Evolutionary conservation across 1,284 basidiomycete genomes (phyloP).

Genomic region (Cerrena zonata): DNA sequence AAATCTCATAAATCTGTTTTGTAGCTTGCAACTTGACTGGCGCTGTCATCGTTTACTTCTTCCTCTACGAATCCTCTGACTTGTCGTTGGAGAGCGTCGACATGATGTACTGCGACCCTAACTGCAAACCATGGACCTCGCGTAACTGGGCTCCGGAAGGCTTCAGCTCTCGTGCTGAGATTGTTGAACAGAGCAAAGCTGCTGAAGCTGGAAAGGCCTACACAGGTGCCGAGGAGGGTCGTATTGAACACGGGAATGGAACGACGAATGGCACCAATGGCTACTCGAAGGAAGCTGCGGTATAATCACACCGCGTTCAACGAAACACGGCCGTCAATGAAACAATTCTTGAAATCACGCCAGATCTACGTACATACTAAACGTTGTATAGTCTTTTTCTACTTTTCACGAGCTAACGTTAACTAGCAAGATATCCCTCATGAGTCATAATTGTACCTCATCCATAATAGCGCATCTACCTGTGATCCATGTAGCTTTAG

Average conservation of each 20-base stretch:
- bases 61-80: constrained; percentile 72
- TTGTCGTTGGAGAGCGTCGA: constrained; percentile 70
- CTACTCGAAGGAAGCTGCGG: not conserved
- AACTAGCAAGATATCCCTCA: too few species aligned
- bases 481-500: too few species aligned
- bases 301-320: too few species aligned
- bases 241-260: constrained; percentile 8
- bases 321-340: too few species aligned
- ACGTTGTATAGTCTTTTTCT: too few species aligned
- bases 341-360: too few species aligned
- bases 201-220: constrained; percentile 21
- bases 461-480: too few species aligned
- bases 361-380: too few species aligned
- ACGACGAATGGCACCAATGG: not conserved
- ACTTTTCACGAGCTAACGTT: too few species aligned
- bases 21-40: constrained; percentile 52
- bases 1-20: constrained; percentile 1
- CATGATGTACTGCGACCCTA: constrained; percentile 69
- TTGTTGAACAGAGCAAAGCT: constrained; percentile 32
- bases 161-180: constrained; percentile 37
- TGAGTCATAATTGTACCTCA: too few species aligned
- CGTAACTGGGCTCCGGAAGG: constrained; percentile 50
- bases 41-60: constrained; percentile 65
- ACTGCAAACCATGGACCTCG: constrained; percentile 65
- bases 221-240: constrained; percentile 11